Conservation (phyloP, 768 basidiomycete genomes). For the Trichaptum fuscoviolaceum region DNA sequence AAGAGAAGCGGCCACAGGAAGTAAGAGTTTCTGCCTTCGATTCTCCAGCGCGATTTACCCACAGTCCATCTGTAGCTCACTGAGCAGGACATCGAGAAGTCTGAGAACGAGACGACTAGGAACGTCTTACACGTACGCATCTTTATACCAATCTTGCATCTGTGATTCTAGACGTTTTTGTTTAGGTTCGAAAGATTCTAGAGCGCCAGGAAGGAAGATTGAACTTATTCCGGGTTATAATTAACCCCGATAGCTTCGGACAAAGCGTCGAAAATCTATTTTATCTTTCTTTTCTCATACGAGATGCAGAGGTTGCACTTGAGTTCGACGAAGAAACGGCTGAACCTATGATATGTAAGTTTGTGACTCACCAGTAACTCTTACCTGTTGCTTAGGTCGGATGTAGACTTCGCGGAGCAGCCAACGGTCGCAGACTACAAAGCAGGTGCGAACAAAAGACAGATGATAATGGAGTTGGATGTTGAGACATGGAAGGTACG, state of each 20-base stretch:
- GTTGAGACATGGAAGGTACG: constrained; percentile 83
- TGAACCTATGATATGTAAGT: constrained; percentile 72
- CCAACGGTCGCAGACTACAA: constrained; percentile 61
- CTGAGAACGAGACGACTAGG: constrained; percentile 85
- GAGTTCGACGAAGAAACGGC: constrained; percentile 58
- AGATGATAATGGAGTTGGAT: constrained; percentile 90
- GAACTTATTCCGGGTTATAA: constrained; percentile 82
- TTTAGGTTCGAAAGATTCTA: constrained; percentile 61
- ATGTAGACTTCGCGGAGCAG: constrained; percentile 55
- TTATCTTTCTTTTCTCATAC: constrained; percentile 88
- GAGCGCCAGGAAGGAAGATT: constrained; percentile 39
- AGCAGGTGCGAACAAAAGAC: constrained; percentile 63
- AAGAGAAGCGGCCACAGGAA: constrained; percentile 70
- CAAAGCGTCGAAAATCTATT: constrained; percentile 98
- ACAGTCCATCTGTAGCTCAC: constrained; percentile 33
- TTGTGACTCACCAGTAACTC: background rate
- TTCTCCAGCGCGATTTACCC: background rate
- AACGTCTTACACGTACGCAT: constrained; percentile 67
- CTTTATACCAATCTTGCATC: background rate
- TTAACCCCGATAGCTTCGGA: constrained; percentile 87
- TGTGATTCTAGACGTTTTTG: background rate
- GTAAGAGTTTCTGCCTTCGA: constrained; percentile 11
- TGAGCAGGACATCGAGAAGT: constrained; percentile 77
- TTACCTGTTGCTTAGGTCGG: background rate
- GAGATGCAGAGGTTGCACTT: constrained; percentile 75